Evolutionary conservation across 176 grass and related monocot species (phyloP).

Genomic region (Tillandsia leiboldiana): DNA sequence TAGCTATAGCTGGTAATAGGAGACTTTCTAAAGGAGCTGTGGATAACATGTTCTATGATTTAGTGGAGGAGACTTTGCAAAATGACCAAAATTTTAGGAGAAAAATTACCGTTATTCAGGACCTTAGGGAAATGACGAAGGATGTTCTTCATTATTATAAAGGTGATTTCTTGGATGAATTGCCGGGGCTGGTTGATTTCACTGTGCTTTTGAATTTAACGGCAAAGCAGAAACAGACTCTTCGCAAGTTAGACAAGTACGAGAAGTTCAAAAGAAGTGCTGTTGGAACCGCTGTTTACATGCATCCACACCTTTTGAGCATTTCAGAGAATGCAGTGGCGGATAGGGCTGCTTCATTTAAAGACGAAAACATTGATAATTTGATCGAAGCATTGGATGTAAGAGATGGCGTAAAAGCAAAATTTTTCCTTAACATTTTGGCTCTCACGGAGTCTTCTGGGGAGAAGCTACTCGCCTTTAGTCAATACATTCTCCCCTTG

Average conservation of each 20-base stretch:
- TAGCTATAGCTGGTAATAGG: conserved; percentile 28
- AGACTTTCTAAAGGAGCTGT: background rate
- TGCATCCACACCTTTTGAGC: conserved; percentile 73
- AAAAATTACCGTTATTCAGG: conserved; percentile 53
- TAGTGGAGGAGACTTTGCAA: conserved; percentile 64
- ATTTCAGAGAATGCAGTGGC: conserved; percentile 42
- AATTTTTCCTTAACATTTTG: conserved; percentile 80
- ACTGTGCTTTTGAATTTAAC: conserved; percentile 51
- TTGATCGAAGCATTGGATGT: conserved; percentile 47
- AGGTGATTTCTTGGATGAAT: conserved; percentile 60
- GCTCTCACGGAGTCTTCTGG: conserved; percentile 49
- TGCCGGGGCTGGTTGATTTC: conserved; percentile 69
- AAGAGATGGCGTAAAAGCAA: conserved; percentile 77
- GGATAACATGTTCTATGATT: conserved; percentile 39
- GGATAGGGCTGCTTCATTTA: conserved; percentile 46
- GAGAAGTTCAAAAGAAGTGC: conserved; percentile 36
- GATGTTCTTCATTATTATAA: conserved; percentile 80
- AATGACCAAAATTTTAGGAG: conserved; percentile 38
- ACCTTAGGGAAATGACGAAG: conserved; percentile 53
- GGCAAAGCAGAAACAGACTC: conserved; percentile 51
- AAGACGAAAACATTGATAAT: conserved; percentile 42
- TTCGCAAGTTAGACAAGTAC: conserved; percentile 59
- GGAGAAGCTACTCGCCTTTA: conserved; percentile 91
- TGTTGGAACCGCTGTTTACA: conserved; percentile 56
- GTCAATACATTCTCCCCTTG: conserved; percentile 81